Percentiles rank a stretch among this genome's conserved stretches.
These are phyloP conservation scores for Heterobasidion parviporum DNA, from an alignment of 1,284 basidiomycete species.

Conservation along the genomic window DNA sequence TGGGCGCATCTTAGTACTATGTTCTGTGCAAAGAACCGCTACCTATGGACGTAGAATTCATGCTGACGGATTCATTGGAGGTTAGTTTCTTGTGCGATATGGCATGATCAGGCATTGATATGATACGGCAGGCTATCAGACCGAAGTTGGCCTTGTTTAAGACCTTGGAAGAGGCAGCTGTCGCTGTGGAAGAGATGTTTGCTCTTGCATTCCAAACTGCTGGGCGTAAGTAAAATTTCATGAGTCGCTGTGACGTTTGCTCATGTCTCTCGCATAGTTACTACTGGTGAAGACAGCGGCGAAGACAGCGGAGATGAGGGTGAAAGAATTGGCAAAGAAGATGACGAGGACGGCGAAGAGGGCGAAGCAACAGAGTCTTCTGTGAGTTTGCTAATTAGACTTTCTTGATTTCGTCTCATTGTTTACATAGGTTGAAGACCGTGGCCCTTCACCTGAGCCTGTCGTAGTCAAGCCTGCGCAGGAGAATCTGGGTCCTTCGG, in stretches of 20 bases:
- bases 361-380: conserved; percentile 36
- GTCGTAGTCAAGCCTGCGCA: conserved; percentile 60
- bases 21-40: conserved; percentile 79
- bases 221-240: conserved; percentile 34
- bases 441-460: conserved; percentile 65
- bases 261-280: conserved; percentile 26
- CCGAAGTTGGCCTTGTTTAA: conserved; percentile 67
- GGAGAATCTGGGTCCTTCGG: conserved; percentile 67
- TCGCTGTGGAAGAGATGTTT: conserved; percentile 86
- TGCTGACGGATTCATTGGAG: conserved; percentile 91
- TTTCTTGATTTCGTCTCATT: neutral
- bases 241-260: conserved; percentile 5
- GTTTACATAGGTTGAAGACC: conserved; percentile 43
- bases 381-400: conserved; percentile 27
- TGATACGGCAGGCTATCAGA: conserved; percentile 54
- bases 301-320: conserved; percentile 42
- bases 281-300: conserved; percentile 64
- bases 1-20: conserved; percentile 56
- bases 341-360: conserved; percentile 50
- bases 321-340: conserved; percentile 43
- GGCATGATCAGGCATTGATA: conserved; percentile 5
- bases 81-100: conserved; percentile 29
- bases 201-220: conserved; percentile 52
- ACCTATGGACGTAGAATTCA: conserved; percentile 97
- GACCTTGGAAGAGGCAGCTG: conserved; percentile 77